A percentile compares a stretch with the other conserved stretches of the same genome.
phyloP scores from a whole-genome alignment of 2,329 filamentous ascomycete species.

The Ophiostoma ulmi region DNA sequence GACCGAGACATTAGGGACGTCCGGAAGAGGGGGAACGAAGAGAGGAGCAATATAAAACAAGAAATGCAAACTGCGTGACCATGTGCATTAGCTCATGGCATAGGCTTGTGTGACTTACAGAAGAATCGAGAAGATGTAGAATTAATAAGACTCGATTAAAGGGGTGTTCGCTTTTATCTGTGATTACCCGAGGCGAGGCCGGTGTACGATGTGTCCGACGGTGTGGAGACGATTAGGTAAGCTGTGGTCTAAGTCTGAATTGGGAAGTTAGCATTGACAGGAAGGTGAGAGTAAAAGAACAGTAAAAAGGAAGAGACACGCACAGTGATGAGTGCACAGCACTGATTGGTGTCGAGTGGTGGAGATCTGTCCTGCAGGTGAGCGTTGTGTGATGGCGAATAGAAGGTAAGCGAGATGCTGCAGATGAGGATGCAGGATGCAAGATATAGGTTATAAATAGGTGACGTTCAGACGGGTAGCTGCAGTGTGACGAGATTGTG shows the following conservation, averaged over 20 bases:
- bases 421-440: constrained; percentile 7
- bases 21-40: not conserved
- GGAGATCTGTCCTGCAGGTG: constrained; percentile 3
- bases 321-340: constrained; percentile 18
- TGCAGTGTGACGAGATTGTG: constrained; percentile 17
- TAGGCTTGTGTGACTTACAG: constrained; percentile 14
- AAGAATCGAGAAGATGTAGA: not conserved
- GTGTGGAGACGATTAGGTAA: not conserved
- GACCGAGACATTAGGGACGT: not conserved
- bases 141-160: not conserved
- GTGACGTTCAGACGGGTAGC: not conserved
- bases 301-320: not conserved
- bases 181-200: not conserved
- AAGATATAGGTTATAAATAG: constrained; percentile 11
- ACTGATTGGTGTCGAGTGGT: constrained; percentile 21
- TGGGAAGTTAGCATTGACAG: constrained; percentile 12
- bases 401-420: constrained; percentile 8
- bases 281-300: not conserved
- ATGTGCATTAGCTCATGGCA: constrained; percentile 3
- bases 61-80: not conserved
- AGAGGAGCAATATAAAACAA: not conserved
- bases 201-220: constrained; percentile 7
- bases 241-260: constrained; percentile 1
- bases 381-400: constrained; percentile 13
- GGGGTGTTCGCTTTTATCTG: not conserved